A percentile compares a stretch with the other conserved stretches of the same genome.
These are phyloP conservation scores for Alliaria petiolata DNA, from an alignment of 345 rosid species.

Conservation along the genomic window DNA sequence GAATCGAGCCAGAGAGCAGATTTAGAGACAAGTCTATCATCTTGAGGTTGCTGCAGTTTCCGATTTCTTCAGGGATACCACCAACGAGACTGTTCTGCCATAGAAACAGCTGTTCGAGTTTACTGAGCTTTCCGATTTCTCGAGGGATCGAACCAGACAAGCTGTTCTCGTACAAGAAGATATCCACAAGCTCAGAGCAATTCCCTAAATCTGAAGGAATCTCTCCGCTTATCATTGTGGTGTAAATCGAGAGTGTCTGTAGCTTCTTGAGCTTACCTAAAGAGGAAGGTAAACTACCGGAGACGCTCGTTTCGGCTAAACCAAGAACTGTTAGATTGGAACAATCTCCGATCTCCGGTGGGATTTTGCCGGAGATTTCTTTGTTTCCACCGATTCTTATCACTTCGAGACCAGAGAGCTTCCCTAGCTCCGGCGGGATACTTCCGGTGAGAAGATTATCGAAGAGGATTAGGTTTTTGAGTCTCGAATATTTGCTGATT, in stretches of 20 bases:
- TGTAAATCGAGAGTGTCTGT: slow-evolving; percentile 64
- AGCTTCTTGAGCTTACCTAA: slow-evolving; percentile 70
- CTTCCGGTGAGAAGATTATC: slow-evolving; percentile 65
- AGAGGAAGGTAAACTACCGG: slow-evolving; percentile 69
- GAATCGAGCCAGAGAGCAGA: slow-evolving; percentile 74
- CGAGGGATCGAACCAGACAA: slow-evolving; percentile 78
- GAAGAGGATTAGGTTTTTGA: slow-evolving; percentile 52
- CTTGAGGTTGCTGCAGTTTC: slow-evolving; percentile 65
- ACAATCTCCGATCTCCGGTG: slow-evolving; percentile 73
- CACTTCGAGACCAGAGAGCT: slow-evolving; percentile 53
- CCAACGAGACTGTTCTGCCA: slow-evolving; percentile 87
- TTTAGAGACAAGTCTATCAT: slow-evolving; percentile 81
- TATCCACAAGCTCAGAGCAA: slow-evolving; percentile 75
- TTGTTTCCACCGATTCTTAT: slow-evolving; percentile 86
- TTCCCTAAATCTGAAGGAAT: slow-evolving; percentile 80
- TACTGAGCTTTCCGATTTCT: slow-evolving; percentile 63
- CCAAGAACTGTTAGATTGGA: slow-evolving; percentile 73
- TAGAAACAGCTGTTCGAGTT: slow-evolving; percentile 62
- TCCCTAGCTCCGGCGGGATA: slow-evolving; percentile 73
- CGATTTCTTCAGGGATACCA: slow-evolving; percentile 77
- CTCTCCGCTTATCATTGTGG: slow-evolving; percentile 78
- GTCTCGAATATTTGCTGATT: slow-evolving; percentile 43
- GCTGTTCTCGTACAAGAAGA: slow-evolving; percentile 77
- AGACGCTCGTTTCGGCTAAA: slow-evolving; percentile 65
- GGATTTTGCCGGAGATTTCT: slow-evolving; percentile 65